Evolutionary conservation across 2,329 filamentous ascomycete genomes (phyloP).

Genomic region (Monosporascus sp.): DNA sequence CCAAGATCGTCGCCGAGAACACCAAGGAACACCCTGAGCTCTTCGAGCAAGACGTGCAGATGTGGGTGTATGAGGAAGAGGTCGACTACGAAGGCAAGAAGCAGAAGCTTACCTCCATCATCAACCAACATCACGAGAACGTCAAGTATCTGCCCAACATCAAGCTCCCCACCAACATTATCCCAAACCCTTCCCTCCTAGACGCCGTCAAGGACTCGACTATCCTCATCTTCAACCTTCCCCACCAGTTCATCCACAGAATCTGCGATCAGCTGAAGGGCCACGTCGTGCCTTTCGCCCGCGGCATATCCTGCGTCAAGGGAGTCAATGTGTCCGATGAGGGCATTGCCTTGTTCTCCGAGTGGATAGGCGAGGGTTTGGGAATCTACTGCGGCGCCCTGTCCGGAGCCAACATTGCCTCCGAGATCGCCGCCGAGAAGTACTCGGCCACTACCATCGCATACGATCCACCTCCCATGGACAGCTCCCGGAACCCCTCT

Average conservation of each 20-base stretch:
- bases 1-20: conserved; percentile 95
- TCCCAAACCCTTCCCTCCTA: conserved; percentile 75
- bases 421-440: conserved; percentile 90
- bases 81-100: conserved; percentile 62
- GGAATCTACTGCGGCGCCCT: conserved; percentile 96
- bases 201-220: conserved; percentile 79
- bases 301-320: conserved; percentile 97
- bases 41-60: conserved; percentile 86
- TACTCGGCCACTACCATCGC: conserved; percentile 97
- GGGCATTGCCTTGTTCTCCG: conserved; percentile 84
- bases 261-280: conserved; percentile 81
- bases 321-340: conserved; percentile 88
- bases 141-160: conserved; percentile 96
- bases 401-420: conserved; percentile 93
- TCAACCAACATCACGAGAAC: conserved; percentile 93
- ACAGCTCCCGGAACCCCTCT: conserved; percentile 68
- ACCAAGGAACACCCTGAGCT: conserved; percentile 68
- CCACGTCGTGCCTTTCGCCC: conserved; percentile 84
- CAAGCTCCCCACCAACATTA: conserved; percentile 71
- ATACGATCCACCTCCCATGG: conserved; percentile 86
- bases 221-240: conserved; percentile 91
- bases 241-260: conserved; percentile 90
- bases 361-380: conserved; percentile 85
- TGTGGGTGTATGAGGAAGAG: conserved; percentile 98
- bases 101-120: conserved; percentile 83